A percentile compares a stretch with the other conserved stretches of the same genome.
phyloP scores from a whole-genome alignment of 2,329 filamentous ascomycete genomes.

The Aspergillus vadensis region DNA sequence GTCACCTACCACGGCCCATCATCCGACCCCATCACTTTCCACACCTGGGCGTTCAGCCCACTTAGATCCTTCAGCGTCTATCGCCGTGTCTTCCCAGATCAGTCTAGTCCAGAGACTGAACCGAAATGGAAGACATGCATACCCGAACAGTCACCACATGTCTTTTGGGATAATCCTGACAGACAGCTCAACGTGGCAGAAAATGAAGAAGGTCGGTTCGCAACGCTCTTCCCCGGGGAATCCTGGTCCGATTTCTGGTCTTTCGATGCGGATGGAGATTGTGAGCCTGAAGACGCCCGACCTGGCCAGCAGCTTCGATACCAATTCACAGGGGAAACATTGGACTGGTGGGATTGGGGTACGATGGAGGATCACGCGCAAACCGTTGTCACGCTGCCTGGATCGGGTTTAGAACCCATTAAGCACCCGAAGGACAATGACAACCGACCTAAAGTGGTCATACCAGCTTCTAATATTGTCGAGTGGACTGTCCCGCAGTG shows the following conservation, averaged over 20 bases:
- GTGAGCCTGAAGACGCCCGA: not conserved
- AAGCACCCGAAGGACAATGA: constrained; percentile 6
- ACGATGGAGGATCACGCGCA: constrained; percentile 3
- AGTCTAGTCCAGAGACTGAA: constrained; percentile 4
- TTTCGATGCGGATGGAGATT: not conserved
- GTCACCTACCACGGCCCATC: constrained; percentile 9
- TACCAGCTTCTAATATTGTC: constrained; percentile 6
- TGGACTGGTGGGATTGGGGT: constrained; percentile 13
- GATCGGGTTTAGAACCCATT: constrained; percentile 8
- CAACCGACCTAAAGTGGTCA: constrained; percentile 3
- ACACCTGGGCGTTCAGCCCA: constrained; percentile 1
- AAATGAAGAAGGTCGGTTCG: not conserved
- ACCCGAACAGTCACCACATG: no score
- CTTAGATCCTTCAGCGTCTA: not conserved
- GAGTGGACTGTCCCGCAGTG: not conserved
- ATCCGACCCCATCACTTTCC: constrained; percentile 10
- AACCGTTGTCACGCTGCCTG: constrained; percentile 11
- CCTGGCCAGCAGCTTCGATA: constrained; percentile 10
- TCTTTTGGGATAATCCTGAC: constrained; percentile 9
- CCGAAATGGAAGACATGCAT: constrained; percentile 6
- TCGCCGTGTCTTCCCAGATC: constrained; percentile 2
- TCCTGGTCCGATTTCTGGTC: constrained; percentile 8
- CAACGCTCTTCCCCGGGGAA: constrained; percentile 1
- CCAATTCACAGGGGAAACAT: constrained; percentile 8
- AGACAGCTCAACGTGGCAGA: not conserved